A percentile compares a stretch with the other conserved stretches of the same genome.
Conservation (phyloP, 371 early-diverging fungal genomes). For the Fennellomyces sp. region DNA sequence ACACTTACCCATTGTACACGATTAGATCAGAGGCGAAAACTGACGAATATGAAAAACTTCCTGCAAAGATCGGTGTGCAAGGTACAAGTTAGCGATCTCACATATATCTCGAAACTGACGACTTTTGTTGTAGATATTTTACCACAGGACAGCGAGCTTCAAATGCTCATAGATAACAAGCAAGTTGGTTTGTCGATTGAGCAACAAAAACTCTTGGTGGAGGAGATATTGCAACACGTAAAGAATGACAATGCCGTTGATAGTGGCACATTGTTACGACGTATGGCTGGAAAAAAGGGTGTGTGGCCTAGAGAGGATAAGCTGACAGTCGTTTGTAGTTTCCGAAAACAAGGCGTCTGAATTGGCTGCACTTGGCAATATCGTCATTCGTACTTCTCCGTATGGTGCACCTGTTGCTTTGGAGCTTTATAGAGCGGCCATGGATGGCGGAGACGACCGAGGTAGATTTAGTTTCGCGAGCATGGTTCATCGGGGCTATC, state of each 20-base stretch:
- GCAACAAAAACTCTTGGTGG: conserved; percentile 26
- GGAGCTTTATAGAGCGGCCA: conserved; percentile 38
- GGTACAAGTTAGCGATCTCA: neutral
- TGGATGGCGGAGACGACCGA: conserved; percentile 47
- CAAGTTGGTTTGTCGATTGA: conserved; percentile 25
- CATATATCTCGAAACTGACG: neutral
- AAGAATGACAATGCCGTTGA: conserved; percentile 10
- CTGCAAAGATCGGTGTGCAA: neutral
- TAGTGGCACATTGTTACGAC: conserved; percentile 8
- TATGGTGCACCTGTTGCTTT: conserved; percentile 39
- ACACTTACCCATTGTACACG: neutral
- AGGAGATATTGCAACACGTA: conserved; percentile 15
- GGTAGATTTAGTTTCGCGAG: conserved; percentile 54
- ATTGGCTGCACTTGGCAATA: conserved; percentile 18
- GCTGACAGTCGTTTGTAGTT: neutral
- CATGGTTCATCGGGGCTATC: conserved; percentile 43
- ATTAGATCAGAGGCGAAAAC: neutral
- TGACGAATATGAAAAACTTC: neutral
- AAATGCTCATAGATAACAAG: conserved; percentile 23
- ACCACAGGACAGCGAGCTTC: conserved; percentile 33
- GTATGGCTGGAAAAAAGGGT: conserved; percentile 10
- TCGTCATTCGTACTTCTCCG: conserved; percentile 13
- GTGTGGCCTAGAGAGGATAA: neutral
- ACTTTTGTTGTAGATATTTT: conserved; percentile 18
- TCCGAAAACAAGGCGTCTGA: conserved; percentile 4